Evolutionary conservation across 73 alveolate genomes (phyloP).

Genomic region (Uronychia binucleata): DNA sequence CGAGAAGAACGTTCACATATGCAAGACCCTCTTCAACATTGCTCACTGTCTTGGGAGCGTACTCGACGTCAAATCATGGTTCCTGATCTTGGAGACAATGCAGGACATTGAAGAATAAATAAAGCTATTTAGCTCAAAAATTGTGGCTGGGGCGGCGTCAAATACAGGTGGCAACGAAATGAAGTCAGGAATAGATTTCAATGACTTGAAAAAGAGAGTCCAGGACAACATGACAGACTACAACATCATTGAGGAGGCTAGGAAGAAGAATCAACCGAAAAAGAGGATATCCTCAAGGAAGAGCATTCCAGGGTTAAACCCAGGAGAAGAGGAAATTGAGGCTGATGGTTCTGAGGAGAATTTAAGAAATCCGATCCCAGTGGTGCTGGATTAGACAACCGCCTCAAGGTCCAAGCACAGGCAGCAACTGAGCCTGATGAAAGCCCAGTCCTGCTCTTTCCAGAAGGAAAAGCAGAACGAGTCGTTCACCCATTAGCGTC

Average conservation of each 20-base stretch:
- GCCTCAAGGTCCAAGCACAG: conserved; percentile 15
- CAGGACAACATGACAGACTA: conserved; percentile 43
- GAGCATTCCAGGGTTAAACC: conserved; percentile 11
- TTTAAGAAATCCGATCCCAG: not conserved
- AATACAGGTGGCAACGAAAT: conserved; percentile 9
- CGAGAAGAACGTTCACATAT: conserved; percentile 74
- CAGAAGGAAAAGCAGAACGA: not conserved
- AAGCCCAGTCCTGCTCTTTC: no score
- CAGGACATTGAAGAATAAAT: conserved; percentile 66
- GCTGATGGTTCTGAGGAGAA: not conserved
- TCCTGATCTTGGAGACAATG: conserved; percentile 74
- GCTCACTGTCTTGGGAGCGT: conserved; percentile 86
- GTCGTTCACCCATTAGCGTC: not conserved
- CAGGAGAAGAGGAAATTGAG: not conserved
- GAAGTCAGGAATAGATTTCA: conserved; percentile 32
- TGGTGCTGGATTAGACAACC: not conserved
- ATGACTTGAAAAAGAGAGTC: conserved; percentile 30
- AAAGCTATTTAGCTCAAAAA: conserved; percentile 10
- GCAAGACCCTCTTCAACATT: conserved; percentile 84
- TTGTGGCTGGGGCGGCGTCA: conserved; percentile 6
- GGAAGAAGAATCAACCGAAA: no score
- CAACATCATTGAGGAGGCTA: conserved; percentile 24
- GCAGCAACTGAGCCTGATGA: conserved; percentile 2
- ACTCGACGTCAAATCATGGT: conserved; percentile 89
- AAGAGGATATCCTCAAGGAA: conserved; percentile 32